Base-by-base conservation (phyloP, 192 early-diverging fungal species). In the Chytriomyces sp. region DNA sequence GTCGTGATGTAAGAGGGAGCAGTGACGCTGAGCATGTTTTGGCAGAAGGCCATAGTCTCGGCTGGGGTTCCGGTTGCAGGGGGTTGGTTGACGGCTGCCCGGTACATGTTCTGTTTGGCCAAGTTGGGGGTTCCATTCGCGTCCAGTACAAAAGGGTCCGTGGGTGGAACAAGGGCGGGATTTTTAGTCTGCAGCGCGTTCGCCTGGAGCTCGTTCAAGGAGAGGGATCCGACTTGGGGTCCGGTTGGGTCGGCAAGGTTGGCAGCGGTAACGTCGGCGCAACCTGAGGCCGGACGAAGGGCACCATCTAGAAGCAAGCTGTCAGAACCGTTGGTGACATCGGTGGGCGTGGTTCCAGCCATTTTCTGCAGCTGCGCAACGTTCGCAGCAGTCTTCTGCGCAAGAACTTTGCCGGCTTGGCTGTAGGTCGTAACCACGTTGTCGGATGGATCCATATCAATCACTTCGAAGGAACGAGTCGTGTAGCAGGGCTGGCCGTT, bases 251-350 rank as follows among this genome's bases (percentile, higher is more conserved):
- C 77, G 37, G 80, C 77, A 25, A 81, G 60, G 52, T 75, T 70
- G n/a, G 75, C 52, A 0, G 77, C 75, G 12, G 72, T 54, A 38
- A 77, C 73, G 17, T 74, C 55, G 38, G 75, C 69, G 64, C 80
- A 81, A 37, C 77, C 77, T 31, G 80, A 40, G 10, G 74, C 77
- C 34, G 75, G 61, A 37, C 72, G 39, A 34, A 80, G 53, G 19
- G 80, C 39, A 3, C 52, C 64, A 36, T 64, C 74, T n/a, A 81
- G 59, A 31, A 81, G 75, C 5, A 65, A 55, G 72, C 80, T 81
- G 61, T 81, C 80, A 40, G 64, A 70, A 12, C 80, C 80, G 61
- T 81, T 81, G n/a, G 70, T 79, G 26, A 80, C 53, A 4, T 57
- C 77, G 8, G 37, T 77, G n/a, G n/a, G n/a, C n/a, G n/a, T n/a